Evolutionary conservation across 306 rosid genomes (phyloP).

Genomic region (Leucaena leucocephala): DNA sequence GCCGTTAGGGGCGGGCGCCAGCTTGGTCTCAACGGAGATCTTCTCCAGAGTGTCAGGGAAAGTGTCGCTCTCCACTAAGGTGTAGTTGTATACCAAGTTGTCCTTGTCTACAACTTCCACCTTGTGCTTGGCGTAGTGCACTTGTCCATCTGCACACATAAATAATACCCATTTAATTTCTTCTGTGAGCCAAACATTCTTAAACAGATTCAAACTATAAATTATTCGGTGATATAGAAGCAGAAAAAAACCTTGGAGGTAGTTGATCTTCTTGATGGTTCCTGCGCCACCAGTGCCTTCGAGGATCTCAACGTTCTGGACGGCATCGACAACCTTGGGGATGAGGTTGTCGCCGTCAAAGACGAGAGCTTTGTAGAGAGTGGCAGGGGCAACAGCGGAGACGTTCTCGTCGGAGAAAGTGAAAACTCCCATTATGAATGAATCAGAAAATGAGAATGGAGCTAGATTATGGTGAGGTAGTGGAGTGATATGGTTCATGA

Average conservation of each 20-base stretch:
- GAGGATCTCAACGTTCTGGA: slow-evolving; percentile 25
- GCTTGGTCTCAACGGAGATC: slow-evolving; percentile 21
- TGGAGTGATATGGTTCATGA: background rate
- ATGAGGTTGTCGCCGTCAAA: no score
- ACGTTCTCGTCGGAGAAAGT: background rate
- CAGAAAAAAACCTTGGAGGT: slow-evolving; percentile 27
- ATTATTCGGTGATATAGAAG: no score
- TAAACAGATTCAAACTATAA: no score
- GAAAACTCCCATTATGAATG: slow-evolving; percentile 23
- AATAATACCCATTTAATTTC: no score
- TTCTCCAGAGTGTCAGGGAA: background rate
- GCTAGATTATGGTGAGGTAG: background rate
- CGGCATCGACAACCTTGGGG: background rate
- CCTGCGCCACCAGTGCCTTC: slow-evolving; percentile 54
- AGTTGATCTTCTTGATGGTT: slow-evolving; percentile 41
- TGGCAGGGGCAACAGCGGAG: no score
- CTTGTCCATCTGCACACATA: no score
- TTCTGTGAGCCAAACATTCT: no score
- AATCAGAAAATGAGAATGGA: background rate
- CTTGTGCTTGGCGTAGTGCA: background rate
- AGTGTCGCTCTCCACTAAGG: no score
- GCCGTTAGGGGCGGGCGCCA: slow-evolving; percentile 22
- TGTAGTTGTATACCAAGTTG: slow-evolving; percentile 9
- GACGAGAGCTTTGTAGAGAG: no score
- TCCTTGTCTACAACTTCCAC: slow-evolving; percentile 20